phyloP scores from a whole-genome alignment of 1,284 basidiomycete species.

The Ceratobasidium papillatum region DNA sequence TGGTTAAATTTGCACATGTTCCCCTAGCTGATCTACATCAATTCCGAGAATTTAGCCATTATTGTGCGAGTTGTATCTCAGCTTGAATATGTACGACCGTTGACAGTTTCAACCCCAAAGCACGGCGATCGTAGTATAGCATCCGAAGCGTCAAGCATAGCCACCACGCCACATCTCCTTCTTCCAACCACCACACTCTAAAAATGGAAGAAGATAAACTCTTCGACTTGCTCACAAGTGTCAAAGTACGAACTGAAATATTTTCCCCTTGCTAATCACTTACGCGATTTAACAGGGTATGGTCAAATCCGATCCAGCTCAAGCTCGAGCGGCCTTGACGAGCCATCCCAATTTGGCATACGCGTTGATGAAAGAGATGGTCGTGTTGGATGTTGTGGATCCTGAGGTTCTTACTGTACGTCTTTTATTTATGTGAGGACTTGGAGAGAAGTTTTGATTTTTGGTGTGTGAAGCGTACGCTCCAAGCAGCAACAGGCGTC shows the following conservation, averaged over 20 bases:
- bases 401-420: conserved; percentile 41
- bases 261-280: neutral
- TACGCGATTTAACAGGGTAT: conserved; percentile 2
- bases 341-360: conserved; percentile 44
- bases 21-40: neutral
- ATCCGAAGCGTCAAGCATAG: neutral
- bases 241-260: conserved; percentile 19
- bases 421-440: neutral
- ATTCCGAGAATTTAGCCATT: too few relatives aligned
- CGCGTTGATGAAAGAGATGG: conserved; percentile 44
- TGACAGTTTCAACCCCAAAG: too few relatives aligned
- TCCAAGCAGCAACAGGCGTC: neutral
- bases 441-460: neutral
- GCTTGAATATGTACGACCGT: too few relatives aligned
- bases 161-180: neutral
- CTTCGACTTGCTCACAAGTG: conserved; percentile 28
- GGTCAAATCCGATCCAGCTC: conserved; percentile 36
- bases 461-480: neutral
- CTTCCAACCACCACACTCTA: neutral
- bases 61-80: too few relatives aligned
- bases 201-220: conserved; percentile 39
- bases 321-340: conserved; percentile 43
- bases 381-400: conserved; percentile 41
- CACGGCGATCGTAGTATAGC: too few relatives aligned
- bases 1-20: too few relatives aligned